Evolutionary conservation across 768 basidiomycete species (phyloP), one percentile per base, ranked within the genome.

Genomic region (Trametes sanguinea): DNA sequence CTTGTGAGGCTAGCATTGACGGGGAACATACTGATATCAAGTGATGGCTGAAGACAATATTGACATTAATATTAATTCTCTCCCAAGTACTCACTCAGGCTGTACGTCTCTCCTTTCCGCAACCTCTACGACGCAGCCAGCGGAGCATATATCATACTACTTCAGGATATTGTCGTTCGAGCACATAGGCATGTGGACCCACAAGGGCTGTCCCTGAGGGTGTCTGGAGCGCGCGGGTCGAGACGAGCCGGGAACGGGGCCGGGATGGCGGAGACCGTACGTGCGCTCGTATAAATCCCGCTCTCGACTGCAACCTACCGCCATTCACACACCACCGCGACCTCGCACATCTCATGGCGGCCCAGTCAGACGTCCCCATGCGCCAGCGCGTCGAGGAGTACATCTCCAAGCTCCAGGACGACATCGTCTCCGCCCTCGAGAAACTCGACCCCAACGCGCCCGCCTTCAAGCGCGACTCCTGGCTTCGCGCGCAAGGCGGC

Each of bases 391-490:
- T 97, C 68, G 88, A 92, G 63, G 77, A 80, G 16, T 95, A 91
- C 74, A 84, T 97, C 71, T 80, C 84, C 58, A 68, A 71, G 5
- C 86, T 98, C 16, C 96, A 98, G 74, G 79, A 88, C 32, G 76
- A 83, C 27, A 97, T 98, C 59, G 90, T 96, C 57, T 64, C 75
- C 14, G 81, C 85, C 0, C 80, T 98, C 61, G 94, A 98, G 74
- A 71, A 80, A 9, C 82, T 97, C 67, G 95, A 98, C 71, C 84
- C 90, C 2, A 74, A 75, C 29, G 81, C 88, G 1, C 83, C 85
- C 0, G 75, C 76, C 17, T 96, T 96, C 83, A 85, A 89, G 67
- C 88, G 88, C 46, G 94, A 95, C 72, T 80, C 84, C 32, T 92
- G 90, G 90, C 69, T 86, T 62, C 89, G 89, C 68, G 66, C 85